A percentile compares a stretch with the other conserved stretches of the same genome.
phyloP scores from a whole-genome alignment of 257 asterid species.

The Striga asiatica region DNA sequence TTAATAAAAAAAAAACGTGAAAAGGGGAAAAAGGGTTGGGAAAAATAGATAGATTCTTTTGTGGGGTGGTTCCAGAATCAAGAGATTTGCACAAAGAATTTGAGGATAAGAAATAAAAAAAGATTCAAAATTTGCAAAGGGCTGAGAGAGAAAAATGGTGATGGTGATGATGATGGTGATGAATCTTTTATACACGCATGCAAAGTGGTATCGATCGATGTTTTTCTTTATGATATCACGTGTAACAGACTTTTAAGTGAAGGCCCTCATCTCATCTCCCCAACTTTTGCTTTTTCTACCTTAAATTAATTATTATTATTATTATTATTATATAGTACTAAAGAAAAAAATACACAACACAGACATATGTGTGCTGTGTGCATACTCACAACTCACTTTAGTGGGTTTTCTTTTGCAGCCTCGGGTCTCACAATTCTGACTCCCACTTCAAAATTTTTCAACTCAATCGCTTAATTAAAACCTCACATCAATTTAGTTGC shows the following conservation, averaged over 20 bases:
- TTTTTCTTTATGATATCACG: conserved; percentile 70
- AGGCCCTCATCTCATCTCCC: conserved; percentile 22
- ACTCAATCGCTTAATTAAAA: conserved; percentile 1
- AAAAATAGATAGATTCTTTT: background rate
- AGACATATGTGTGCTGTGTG: background rate
- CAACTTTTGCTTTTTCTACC: conserved; percentile 26
- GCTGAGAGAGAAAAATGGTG: conserved; percentile 11
- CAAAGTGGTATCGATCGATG: conserved; percentile 62
- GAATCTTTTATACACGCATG: conserved; percentile 87
- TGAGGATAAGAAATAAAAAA: conserved; percentile 17
- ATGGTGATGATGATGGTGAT: conserved; percentile 40
- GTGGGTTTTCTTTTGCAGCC: conserved; percentile 23
- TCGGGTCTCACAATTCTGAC: conserved; percentile 24
- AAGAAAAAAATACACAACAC: background rate
- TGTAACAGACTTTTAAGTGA: conserved; percentile 40
- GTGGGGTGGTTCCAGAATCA: background rate
- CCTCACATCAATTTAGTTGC: conserved; percentile 3
- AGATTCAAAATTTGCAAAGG: background rate
- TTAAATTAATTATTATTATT: too few species aligned
- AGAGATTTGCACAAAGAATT: background rate
- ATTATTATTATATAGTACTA: background rate
- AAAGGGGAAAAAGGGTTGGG: too few species aligned
- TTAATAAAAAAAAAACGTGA: background rate
- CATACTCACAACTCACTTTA: conserved; percentile 5
- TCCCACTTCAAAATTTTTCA: conserved; percentile 11